Conservation (phyloP, 2,329 filamentous ascomycete species). For the Monilinia aucupariae region DNA sequence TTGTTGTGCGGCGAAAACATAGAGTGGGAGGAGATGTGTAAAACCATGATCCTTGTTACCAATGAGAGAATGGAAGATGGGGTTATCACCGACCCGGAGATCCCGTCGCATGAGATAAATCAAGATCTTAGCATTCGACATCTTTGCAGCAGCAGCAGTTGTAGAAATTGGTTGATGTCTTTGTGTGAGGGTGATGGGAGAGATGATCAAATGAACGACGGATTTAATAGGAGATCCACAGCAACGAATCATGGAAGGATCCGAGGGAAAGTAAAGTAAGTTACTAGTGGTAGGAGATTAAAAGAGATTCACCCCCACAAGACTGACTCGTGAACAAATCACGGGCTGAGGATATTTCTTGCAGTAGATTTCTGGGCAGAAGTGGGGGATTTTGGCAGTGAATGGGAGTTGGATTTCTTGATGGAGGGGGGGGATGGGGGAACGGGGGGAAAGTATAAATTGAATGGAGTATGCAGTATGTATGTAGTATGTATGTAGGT, state of each 20-base stretch:
- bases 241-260: constrained; percentile 6
- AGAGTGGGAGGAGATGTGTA: constrained; percentile 67
- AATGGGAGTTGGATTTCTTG: no score
- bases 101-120: constrained; percentile 70
- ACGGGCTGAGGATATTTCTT: background rate
- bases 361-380: background rate
- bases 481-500: no score
- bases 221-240: background rate
- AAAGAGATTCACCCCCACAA: constrained; percentile 3
- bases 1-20: constrained; percentile 63
- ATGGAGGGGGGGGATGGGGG: background rate
- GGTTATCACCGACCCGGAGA: constrained; percentile 68
- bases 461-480: no score
- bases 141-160: constrained; percentile 19
- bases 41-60: constrained; percentile 47
- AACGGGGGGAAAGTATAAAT: background rate
- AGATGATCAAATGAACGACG: background rate
- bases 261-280: background rate
- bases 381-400: background rate
- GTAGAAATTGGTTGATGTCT: background rate
- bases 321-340: constrained; percentile 5
- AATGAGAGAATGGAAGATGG: constrained; percentile 56
- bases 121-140: constrained; percentile 47
- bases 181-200: background rate
- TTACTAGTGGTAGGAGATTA: background rate